A percentile compares a stretch with the other conserved stretches of the same genome.
Conservation (phyloP, 2,329 filamentous ascomycete species). For the Hypoxylon sp. region DNA sequence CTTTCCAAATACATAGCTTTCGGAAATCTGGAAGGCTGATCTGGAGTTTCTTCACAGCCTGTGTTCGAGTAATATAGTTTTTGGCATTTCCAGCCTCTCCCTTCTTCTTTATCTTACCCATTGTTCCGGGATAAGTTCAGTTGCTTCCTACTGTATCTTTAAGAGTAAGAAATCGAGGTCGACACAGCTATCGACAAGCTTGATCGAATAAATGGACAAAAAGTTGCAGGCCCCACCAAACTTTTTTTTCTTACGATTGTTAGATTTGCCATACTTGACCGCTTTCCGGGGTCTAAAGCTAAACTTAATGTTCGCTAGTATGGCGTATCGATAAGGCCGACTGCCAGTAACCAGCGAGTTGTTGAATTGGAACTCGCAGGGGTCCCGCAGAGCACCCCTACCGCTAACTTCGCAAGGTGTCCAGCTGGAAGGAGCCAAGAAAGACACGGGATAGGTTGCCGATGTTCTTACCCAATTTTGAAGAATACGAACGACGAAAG, state of each 20-base stretch:
- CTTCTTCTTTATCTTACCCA: conserved; percentile 92
- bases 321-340: conserved; percentile 30
- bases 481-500: conserved; percentile 13
- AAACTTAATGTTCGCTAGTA: conserved; percentile 20
- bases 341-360: conserved; percentile 11
- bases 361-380: conserved; percentile 20
- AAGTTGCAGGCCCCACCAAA: conserved; percentile 47
- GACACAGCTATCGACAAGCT: conserved; percentile 11
- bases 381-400: conserved; percentile 22
- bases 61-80: conserved; percentile 98
- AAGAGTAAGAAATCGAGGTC: conserved; percentile 17
- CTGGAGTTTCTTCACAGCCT: conserved; percentile 97
- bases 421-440: conserved; percentile 38
- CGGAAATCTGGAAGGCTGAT: conserved; percentile 97
- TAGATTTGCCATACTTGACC: conserved; percentile 45
- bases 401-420: conserved; percentile 10
- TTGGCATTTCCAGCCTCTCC: conserved; percentile 92
- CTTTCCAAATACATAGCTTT: conserved; percentile 99
- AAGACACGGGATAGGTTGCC: conserved; percentile 32
- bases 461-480: conserved; percentile 22
- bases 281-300: conserved; percentile 33
- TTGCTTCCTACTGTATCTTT: conserved; percentile 12
- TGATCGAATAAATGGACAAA: conserved; percentile 33
- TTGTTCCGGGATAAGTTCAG: conserved; percentile 50
- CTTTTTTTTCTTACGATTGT: conserved; percentile 45